These are phyloP conservation scores for Spergularia bocconei DNA, from an alignment of 148 eudicot genomes.

Conservation along the genomic window DNA sequence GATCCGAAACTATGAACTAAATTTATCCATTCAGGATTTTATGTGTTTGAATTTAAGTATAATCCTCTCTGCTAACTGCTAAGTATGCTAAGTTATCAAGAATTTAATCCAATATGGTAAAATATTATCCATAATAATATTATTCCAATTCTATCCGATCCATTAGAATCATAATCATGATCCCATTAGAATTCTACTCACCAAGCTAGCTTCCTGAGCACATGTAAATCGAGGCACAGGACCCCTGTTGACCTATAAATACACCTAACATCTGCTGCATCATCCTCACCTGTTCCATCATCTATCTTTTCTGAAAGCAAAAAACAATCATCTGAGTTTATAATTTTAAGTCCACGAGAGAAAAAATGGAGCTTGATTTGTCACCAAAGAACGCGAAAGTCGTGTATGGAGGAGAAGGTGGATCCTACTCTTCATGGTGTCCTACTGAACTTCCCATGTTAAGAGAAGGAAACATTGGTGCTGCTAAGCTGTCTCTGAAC, in stretches of 20 bases:
- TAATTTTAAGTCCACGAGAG: neutral
- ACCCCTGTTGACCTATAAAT: too few species aligned
- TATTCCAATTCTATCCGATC: neutral
- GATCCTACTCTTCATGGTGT: conserved; percentile 63
- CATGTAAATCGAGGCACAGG: too few species aligned
- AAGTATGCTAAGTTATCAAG: too few species aligned
- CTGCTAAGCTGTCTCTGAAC: conserved; percentile 55
- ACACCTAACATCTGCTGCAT: too few species aligned
- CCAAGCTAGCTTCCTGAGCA: neutral
- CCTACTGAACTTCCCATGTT: conserved; percentile 82
- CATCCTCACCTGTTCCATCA: too few species aligned
- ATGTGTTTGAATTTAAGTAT: too few species aligned
- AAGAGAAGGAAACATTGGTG: conserved; percentile 66
- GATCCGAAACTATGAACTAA: too few species aligned
- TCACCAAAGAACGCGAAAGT: conserved; percentile 50
- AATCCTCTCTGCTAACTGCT: too few species aligned
- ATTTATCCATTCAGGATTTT: too few species aligned
- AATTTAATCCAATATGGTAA: too few species aligned
- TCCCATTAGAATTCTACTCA: neutral
- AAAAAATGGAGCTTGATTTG: conserved; percentile 67
- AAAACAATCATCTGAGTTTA: too few species aligned
- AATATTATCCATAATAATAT: neutral
- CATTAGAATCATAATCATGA: neutral
- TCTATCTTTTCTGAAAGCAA: too few species aligned
- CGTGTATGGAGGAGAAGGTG: conserved; percentile 57